phyloP scores from a whole-genome alignment of 192 early-diverging fungal genomes.

The Coemansia sp. region DNA sequence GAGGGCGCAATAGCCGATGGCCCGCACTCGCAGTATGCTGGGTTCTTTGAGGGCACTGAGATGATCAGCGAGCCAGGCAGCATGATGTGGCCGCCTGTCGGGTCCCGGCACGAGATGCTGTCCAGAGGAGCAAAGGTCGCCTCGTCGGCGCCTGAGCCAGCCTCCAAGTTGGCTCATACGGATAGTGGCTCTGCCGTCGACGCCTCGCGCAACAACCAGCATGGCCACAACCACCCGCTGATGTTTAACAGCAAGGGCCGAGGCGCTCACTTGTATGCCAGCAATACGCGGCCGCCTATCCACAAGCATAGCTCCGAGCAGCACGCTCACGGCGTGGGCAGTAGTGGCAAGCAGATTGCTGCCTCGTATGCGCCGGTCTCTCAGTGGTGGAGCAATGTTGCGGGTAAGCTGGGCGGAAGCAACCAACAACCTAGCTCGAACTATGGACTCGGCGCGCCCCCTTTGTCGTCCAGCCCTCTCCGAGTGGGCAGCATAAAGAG shows the following conservation, averaged over 20 bases:
- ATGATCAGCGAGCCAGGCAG: constrained; percentile 23
- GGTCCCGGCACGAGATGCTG: constrained; percentile 1
- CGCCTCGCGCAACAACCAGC: neutral
- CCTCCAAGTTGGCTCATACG: constrained; percentile 17
- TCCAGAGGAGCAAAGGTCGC: constrained; percentile 16
- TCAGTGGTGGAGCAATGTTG: neutral
- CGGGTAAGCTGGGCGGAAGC: neutral
- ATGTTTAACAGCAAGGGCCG: constrained; percentile 21
- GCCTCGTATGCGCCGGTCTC: constrained; percentile 27
- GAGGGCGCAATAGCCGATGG: constrained; percentile 31
- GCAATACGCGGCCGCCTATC: neutral
- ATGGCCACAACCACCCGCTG: constrained; percentile 9
- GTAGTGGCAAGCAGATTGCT: constrained; percentile 13
- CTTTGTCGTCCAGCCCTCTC: neutral
- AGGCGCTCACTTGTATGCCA: constrained; percentile 12
- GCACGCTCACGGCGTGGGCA: neutral
- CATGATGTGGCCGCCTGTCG: constrained; percentile 27
- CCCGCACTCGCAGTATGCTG: constrained; percentile 7
- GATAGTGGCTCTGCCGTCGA: neutral
- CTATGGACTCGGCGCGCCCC: neutral
- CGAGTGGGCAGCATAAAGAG: constrained; percentile 1
- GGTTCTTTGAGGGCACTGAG: constrained; percentile 13
- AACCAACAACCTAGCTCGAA: neutral
- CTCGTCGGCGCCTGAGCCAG: constrained; percentile 46
- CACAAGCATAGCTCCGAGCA: neutral